These are phyloP conservation scores for Castanopsis chinensis DNA, from an alignment of 306 rosid species.

Conservation along the genomic window DNA sequence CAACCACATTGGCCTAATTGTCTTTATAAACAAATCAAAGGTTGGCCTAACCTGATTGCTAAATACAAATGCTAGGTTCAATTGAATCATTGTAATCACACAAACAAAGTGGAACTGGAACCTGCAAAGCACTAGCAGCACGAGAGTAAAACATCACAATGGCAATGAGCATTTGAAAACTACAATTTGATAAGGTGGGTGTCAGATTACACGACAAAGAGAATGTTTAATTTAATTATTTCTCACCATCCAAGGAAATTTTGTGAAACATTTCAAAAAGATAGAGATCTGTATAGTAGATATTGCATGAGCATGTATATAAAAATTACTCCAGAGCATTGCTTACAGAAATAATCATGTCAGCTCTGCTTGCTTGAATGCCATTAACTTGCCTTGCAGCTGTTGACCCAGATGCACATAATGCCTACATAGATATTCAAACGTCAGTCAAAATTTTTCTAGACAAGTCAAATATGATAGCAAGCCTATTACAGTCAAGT, in stretches of 20 bases:
- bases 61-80: not conserved
- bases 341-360: slow-evolving; percentile 82
- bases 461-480: not conserved
- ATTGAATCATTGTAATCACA: not conserved
- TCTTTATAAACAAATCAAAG: not conserved
- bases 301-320: not conserved
- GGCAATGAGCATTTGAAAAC: not conserved
- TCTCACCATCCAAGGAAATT: not conserved
- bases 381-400: slow-evolving; percentile 56
- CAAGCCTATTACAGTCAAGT: too few relatives aligned
- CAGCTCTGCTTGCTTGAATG: slow-evolving; percentile 59
- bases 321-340: slow-evolving; percentile 7
- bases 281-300: not conserved
- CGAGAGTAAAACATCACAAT: not conserved
- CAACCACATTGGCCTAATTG: not conserved
- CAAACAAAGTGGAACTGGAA: not conserved
- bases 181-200: not conserved
- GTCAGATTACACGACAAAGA: not conserved
- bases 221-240: not conserved
- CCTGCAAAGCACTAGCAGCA: not conserved
- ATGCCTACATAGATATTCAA: slow-evolving; percentile 52
- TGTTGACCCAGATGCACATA: slow-evolving; percentile 49
- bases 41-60: not conserved
- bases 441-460: slow-evolving; percentile 8
- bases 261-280: not conserved